A percentile compares a stretch with the other conserved stretches of the same genome.
These are phyloP conservation scores for Fraxinus ornus DNA, from an alignment of 305 asterid species.

Conservation along the genomic window DNA sequence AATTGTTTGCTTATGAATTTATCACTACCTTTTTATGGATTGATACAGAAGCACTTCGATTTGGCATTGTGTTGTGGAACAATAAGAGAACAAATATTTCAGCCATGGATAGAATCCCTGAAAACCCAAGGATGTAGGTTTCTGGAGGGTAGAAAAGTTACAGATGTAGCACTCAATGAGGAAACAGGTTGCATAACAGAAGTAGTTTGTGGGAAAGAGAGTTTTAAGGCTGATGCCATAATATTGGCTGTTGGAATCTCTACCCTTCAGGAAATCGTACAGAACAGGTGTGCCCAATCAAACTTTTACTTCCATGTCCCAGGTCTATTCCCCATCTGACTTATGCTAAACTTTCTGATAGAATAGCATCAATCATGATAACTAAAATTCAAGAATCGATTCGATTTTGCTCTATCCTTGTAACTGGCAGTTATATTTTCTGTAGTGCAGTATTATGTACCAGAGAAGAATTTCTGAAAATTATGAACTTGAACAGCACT, in stretches of 20 bases:
- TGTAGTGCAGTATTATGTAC: conserved; percentile 59
- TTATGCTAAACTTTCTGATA: not conserved
- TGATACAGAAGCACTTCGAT: conserved; percentile 47
- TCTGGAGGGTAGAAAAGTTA: conserved; percentile 53
- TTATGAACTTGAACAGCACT: conserved; percentile 48
- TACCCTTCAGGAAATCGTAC: conserved; percentile 52
- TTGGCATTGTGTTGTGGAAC: conserved; percentile 53
- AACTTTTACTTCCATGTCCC: not conserved
- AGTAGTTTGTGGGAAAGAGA: conserved; percentile 59
- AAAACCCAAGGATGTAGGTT: conserved; percentile 54
- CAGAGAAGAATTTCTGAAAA: conserved; percentile 59
- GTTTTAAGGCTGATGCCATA: conserved; percentile 50
- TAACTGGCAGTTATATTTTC: conserved; percentile 21
- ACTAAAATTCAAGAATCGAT: not conserved
- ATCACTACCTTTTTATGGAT: not conserved
- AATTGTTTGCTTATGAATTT: not conserved
- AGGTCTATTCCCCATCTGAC: not conserved
- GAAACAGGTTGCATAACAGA: conserved; percentile 46
- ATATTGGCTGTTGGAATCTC: conserved; percentile 63
- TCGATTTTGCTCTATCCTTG: conserved; percentile 5
- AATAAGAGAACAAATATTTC: conserved; percentile 47
- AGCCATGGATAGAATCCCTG: conserved; percentile 52
- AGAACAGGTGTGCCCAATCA: conserved; percentile 35
- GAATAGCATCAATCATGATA: not conserved
- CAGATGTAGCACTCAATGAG: conserved; percentile 43